phyloP scores from a whole-genome alignment of 176 grass and related monocot species.

The Cymbopogon citratus region DNA sequence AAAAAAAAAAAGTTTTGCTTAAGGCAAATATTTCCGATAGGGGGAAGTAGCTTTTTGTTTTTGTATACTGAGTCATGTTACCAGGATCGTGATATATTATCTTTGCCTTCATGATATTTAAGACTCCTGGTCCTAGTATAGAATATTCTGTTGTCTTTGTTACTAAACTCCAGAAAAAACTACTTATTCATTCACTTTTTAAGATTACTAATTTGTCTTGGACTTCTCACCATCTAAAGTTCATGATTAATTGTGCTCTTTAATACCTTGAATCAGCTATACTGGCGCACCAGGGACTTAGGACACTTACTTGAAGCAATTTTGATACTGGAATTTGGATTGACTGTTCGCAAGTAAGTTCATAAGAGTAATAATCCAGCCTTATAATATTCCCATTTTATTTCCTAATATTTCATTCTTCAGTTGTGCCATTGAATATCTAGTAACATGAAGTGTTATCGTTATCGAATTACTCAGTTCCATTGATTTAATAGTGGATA shows the following conservation, averaged over 20 bases:
- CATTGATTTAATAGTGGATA: constrained; percentile 4
- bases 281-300: constrained; percentile 84
- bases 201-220: background rate
- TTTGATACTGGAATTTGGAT: constrained; percentile 90
- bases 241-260: constrained; percentile 13
- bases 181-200: background rate
- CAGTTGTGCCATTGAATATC: constrained; percentile 9
- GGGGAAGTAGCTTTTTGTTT: background rate
- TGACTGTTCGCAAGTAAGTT: constrained; percentile 73
- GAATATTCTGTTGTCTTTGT: background rate
- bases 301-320: constrained; percentile 92
- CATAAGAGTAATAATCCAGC: background rate
- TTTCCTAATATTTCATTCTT: background rate
- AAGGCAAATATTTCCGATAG: background rate
- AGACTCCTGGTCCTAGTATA: background rate
- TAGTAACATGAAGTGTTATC: background rate
- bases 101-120: background rate
- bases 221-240: background rate
- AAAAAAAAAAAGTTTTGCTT: background rate
- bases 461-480: background rate
- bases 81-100: background rate
- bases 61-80: background rate
- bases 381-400: background rate
- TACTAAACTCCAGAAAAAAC: constrained; percentile 5
- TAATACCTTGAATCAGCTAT: constrained; percentile 63